Evolutionary conservation across 148 eudicot genomes (phyloP).

Genomic region (Talinum fruticosum): DNA sequence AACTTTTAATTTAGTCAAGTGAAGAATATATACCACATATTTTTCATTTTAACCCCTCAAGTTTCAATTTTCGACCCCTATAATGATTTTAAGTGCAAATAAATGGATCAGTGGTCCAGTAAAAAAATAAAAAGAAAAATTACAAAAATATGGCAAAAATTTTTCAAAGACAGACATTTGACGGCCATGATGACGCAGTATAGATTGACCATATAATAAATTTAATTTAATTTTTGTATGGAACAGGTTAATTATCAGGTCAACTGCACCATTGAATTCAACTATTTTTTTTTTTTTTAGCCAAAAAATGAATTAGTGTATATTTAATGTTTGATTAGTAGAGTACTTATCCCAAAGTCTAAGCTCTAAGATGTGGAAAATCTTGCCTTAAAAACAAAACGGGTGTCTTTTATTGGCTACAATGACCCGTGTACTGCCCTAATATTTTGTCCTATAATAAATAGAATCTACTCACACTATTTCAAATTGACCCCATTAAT

Average conservation of each 20-base stretch:
- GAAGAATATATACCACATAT: background rate
- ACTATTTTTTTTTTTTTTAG: background rate
- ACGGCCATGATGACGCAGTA: constrained; percentile 23
- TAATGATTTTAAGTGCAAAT: constrained; percentile 15
- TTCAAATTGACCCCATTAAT: background rate
- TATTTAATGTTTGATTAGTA: constrained; percentile 9
- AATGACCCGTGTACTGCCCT: constrained; percentile 19
- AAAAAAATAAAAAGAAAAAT: background rate
- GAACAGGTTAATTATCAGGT: constrained; percentile 26
- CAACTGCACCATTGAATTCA: constrained; percentile 35
- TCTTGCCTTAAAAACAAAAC: background rate
- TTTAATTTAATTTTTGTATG: background rate
- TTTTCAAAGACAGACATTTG: constrained; percentile 17
- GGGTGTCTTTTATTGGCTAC: constrained; percentile 22
- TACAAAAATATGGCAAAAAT: background rate
- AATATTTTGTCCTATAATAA: constrained; percentile 9
- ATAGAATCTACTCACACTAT: background rate
- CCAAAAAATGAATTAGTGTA: constrained; percentile 3
- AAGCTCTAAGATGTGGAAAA: background rate
- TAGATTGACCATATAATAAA: constrained; percentile 13
- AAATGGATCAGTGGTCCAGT: constrained; percentile 10
- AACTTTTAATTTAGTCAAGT: constrained; percentile 8
- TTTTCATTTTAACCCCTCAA: background rate
- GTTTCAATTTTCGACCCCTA: background rate
- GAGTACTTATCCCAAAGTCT: constrained; percentile 11